Evolutionary conservation across 257 asterid genomes (phyloP), one percentile per base, ranked within the genome.

Genomic region (Solanum lignicaule): DNA sequence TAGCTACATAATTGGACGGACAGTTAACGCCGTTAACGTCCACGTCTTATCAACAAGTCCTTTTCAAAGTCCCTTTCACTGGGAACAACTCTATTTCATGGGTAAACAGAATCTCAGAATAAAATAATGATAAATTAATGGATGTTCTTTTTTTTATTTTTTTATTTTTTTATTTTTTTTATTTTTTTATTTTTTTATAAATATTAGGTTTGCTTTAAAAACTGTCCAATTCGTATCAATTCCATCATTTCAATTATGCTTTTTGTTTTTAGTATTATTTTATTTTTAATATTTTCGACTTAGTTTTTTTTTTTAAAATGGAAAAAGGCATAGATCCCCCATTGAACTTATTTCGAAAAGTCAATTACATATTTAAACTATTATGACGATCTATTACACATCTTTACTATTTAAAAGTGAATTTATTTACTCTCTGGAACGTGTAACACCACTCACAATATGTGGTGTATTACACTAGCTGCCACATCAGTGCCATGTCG

Each of bases 11-110:
- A 52, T 52, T 52, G 62, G 89, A 71, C 90, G 91, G 94, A 87
- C 12, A 75, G 25, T 75, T 90, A 85, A 90, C 94, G 90, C 71
- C 87, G 91, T 92, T 90, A 73, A 31, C 39, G 32, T 38, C 33
- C 58, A 75, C 8, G 23, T 75, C 83, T 75, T 75, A 38, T 75
- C 83, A 75, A 23, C 83, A 38, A 36, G 32, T 75, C 32, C 21
- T 38, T 75, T 75, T 36, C 32, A 12, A 38, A 75, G 55, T 75
- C 55, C 33, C n/a, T 75, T 75, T 36, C 32, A 23, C 29, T 18
- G 46, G 25, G 29, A 73, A 73, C 81, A 33, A 5, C 32, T 38
- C 11, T 75, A 36, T 75, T 75, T 74, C 55, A 75, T 38, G 55
- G 25, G 12, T 36, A 75, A 5, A 21, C 10, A 75, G 33, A 75